phyloP scores from a whole-genome alignment of 2,329 filamentous ascomycete species.

The Aureobasidium lini region DNA sequence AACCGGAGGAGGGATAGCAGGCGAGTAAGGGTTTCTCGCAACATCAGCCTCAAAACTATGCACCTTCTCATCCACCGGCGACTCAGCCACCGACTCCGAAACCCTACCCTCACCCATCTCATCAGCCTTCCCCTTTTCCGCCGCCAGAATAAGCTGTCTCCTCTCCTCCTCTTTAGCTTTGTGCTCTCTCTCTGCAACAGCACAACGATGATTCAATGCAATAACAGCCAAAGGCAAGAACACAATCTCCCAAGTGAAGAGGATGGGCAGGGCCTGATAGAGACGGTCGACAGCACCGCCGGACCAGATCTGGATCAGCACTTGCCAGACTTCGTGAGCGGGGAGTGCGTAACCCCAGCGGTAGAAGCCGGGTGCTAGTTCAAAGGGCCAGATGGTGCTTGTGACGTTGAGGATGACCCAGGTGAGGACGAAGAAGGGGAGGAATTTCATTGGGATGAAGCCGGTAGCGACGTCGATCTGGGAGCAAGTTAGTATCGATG shows the following conservation, averaged over 20 bases:
- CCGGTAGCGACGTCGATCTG: slow-evolving; percentile 36
- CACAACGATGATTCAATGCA: slow-evolving; percentile 21
- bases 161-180: slow-evolving; percentile 10
- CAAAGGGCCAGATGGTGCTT: slow-evolving; percentile 37
- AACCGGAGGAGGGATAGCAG: not conserved
- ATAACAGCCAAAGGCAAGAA: slow-evolving; percentile 19
- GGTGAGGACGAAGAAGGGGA: slow-evolving; percentile 39
- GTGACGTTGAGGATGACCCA: slow-evolving; percentile 41
- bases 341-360: slow-evolving; percentile 35
- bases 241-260: slow-evolving; percentile 35
- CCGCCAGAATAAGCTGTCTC: not conserved
- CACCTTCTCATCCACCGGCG: not conserved
- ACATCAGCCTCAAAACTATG: not conserved
- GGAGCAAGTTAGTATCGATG: not conserved
- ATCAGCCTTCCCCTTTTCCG: not conserved
- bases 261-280: slow-evolving; percentile 34
- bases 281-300: slow-evolving; percentile 36
- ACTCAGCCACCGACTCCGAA: not conserved
- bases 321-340: slow-evolving; percentile 34
- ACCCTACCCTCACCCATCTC: not conserved
- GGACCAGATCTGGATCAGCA: slow-evolving; percentile 39
- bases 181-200: slow-evolving; percentile 1
- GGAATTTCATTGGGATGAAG: slow-evolving; percentile 32
- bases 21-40: not conserved
- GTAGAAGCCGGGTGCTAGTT: slow-evolving; percentile 37